phyloP scores from a whole-genome alignment of 257 asterid genomes.

The Solanum chiquidenum region DNA sequence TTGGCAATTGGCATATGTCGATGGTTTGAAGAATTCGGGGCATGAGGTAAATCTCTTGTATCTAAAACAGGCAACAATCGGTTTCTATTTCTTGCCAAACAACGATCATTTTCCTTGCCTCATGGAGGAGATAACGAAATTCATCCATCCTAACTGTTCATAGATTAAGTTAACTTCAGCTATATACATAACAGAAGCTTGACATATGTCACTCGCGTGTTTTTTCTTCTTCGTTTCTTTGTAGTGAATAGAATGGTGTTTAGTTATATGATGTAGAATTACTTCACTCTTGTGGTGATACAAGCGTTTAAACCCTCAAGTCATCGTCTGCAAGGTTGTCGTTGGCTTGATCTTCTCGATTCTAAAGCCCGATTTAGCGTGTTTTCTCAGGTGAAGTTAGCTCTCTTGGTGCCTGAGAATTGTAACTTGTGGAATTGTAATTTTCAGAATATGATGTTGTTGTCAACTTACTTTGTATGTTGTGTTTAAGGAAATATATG shows the following conservation, averaged over 20 bases:
- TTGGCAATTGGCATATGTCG: conserved; percentile 68
- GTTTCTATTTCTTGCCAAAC: conserved; percentile 82
- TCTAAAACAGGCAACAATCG: conserved; percentile 65
- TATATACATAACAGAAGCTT: conserved; percentile 7
- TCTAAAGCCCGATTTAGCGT: background rate
- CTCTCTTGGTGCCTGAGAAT: background rate
- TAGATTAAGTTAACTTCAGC: background rate
- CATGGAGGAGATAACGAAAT: conserved; percentile 49
- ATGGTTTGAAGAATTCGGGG: conserved; percentile 43
- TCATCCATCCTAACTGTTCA: conserved; percentile 14
- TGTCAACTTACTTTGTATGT: conserved; percentile 6
- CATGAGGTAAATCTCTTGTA: conserved; percentile 43
- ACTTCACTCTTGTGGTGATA: background rate
- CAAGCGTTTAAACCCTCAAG: background rate
- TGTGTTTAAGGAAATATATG: conserved; percentile 1
- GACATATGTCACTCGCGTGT: background rate
- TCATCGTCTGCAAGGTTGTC: background rate
- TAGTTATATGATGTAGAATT: conserved; percentile 5
- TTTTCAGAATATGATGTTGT: conserved; percentile 2
- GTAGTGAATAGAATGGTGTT: conserved; percentile 1
- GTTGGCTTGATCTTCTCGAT: background rate
- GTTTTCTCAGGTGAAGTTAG: background rate
- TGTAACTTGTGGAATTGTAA: background rate
- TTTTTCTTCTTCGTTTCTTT: background rate
- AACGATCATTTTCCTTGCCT: conserved; percentile 54